A percentile compares a stretch with the other conserved stretches of the same genome.
phyloP scores from a whole-genome alignment of 495 filamentous ascomycete genomes.

The Cercophora newfieldiana region DNA sequence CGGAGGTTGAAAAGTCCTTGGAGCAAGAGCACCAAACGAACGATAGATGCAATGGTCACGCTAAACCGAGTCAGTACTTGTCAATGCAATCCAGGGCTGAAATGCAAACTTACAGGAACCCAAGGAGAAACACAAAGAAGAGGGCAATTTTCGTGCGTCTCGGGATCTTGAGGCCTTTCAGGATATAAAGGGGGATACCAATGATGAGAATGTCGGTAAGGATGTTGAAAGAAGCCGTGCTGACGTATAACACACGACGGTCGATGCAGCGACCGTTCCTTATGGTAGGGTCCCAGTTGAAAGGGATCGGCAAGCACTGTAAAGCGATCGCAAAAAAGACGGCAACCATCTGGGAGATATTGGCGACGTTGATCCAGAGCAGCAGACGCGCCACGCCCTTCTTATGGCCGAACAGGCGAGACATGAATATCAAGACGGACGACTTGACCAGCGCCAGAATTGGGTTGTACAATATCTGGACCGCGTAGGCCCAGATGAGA shows the following conservation, averaged over 20 bases:
- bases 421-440: conserved; percentile 59
- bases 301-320: conserved; percentile 55
- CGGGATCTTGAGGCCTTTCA: conserved; percentile 49
- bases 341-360: conserved; percentile 52
- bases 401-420: conserved; percentile 49
- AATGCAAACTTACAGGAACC: conserved; percentile 45
- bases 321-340: conserved; percentile 60
- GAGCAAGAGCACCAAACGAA: conserved; percentile 41
- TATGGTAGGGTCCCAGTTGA: conserved; percentile 49
- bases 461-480: conserved; percentile 65
- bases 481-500: conserved; percentile 51
- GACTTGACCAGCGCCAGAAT: conserved; percentile 61
- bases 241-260: conserved; percentile 46
- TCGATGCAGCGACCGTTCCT: conserved; percentile 49
- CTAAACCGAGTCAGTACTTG: conserved; percentile 31
- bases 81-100: neutral
- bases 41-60: conserved; percentile 52
- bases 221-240: conserved; percentile 51
- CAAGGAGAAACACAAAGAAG: conserved; percentile 51
- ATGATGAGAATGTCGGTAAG: conserved; percentile 53
- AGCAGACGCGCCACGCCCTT: conserved; percentile 46
- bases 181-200: conserved; percentile 49
- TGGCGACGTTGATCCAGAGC: conserved; percentile 51
- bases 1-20: conserved; percentile 38
- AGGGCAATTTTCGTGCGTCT: conserved; percentile 49